Conservation (phyloP, 306 rosid species). For the Gillenia trifoliata region DNA sequence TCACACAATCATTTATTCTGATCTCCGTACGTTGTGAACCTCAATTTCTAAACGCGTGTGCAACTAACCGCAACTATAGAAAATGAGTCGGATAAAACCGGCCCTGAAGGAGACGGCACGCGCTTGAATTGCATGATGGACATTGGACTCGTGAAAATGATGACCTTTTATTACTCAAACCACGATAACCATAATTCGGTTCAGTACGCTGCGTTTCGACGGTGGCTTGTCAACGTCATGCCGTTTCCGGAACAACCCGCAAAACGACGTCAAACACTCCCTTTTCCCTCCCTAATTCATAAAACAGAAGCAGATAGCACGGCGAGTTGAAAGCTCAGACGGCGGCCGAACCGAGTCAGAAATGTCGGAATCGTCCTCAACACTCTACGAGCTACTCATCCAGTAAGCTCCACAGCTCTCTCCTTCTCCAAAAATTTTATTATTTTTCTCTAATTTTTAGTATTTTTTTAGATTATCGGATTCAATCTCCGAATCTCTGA, state of each 20-base stretch:
- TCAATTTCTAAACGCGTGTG: too few relatives aligned
- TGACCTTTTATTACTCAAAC: background rate
- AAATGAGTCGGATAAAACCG: background rate
- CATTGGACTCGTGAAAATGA: background rate
- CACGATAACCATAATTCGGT: background rate
- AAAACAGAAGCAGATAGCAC: background rate
- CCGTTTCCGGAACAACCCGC: background rate
- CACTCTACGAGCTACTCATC: slow-evolving; percentile 38
- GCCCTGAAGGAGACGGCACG: background rate
- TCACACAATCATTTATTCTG: background rate
- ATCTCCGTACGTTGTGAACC: background rate
- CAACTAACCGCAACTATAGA: too few relatives aligned
- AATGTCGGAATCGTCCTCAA: slow-evolving; percentile 52
- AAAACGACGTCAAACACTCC: background rate
- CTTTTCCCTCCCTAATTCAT: background rate
- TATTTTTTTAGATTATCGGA: slow-evolving; percentile 46
- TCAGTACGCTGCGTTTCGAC: background rate
- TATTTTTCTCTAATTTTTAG: background rate
- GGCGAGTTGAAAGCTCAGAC: background rate
- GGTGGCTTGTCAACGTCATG: background rate
- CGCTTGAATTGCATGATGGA: slow-evolving; percentile 3
- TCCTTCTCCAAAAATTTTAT: background rate
- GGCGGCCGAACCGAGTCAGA: slow-evolving; percentile 1
- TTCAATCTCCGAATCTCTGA: slow-evolving; percentile 37
- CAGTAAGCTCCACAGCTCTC: slow-evolving; percentile 29